These are phyloP conservation scores for Fusarium metavorans DNA, from an alignment of 2,329 filamentous ascomycete genomes.

Conservation along the genomic window DNA sequence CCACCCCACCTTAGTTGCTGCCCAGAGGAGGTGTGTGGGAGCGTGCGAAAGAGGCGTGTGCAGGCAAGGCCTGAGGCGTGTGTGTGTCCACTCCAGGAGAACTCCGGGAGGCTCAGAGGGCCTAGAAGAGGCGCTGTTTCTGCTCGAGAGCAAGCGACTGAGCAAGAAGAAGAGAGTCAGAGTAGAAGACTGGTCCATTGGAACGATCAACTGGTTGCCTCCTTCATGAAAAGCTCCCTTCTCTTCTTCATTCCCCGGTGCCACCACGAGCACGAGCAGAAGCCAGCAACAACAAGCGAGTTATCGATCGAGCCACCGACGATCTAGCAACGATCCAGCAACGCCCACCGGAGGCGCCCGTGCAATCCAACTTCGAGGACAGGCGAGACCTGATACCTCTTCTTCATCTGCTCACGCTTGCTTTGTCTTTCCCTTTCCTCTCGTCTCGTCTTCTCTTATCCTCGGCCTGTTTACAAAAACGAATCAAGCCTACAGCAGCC, in stretches of 20 bases:
- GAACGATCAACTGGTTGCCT: slow-evolving; percentile 11
- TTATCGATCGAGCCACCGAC: slow-evolving; percentile 36
- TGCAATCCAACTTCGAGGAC: slow-evolving; percentile 33
- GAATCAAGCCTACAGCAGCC: neutral
- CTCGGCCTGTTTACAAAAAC: slow-evolving; percentile 3
- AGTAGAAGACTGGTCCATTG: slow-evolving; percentile 19
- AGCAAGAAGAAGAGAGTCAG: slow-evolving; percentile 17
- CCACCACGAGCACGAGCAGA: slow-evolving; percentile 13
- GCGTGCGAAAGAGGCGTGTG: slow-evolving; percentile 36
- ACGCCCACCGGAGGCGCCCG: slow-evolving; percentile 31
- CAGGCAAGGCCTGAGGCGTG: slow-evolving; percentile 22
- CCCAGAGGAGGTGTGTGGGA: slow-evolving; percentile 31
- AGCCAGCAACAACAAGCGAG: slow-evolving; percentile 28
- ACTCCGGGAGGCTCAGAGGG: slow-evolving; percentile 46
- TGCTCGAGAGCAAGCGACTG: slow-evolving; percentile 26
- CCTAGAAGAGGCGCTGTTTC: slow-evolving; percentile 41
- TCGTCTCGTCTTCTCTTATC: neutral
- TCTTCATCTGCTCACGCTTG: neutral
- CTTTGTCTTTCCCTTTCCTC: neutral
- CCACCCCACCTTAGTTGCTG: slow-evolving; percentile 34
- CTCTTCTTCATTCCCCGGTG: slow-evolving; percentile 13
- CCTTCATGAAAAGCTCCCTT: neutral
- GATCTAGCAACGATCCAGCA: slow-evolving; percentile 41
- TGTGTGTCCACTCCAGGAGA: slow-evolving; percentile 41
- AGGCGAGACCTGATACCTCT: slow-evolving; percentile 9